Base-by-base conservation (phyloP, 257 asterid species). In the Jasminum sambac region DNA sequence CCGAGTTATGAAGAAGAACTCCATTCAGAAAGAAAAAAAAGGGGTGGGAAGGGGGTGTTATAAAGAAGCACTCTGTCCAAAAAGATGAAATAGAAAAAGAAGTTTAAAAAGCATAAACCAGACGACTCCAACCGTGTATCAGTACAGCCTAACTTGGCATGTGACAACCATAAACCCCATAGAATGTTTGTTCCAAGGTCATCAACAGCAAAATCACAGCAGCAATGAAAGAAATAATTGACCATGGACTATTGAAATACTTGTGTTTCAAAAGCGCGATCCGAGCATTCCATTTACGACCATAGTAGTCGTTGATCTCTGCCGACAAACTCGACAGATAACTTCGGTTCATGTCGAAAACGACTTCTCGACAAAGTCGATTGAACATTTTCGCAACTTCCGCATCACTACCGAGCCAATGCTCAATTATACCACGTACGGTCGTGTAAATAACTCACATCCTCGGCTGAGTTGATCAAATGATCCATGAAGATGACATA, bases 231-330 rank as follows among this genome's bases (percentile, higher is more conserved):
- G 98, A 90, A 67, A 92, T 79, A 24, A 86, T 81, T 9, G 96
- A 79, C 97, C 97, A 90, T 0, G 98, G 98, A 76, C 77, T 89
- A 40, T 84, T 86, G 79, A 93, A 93, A 69, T 93, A 93, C 62
- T 64, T 82, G 66, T 89, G 90, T 67, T 63, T 70, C 71, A 93
- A 75, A 14, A 83, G 81, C 19, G 97, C 98, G 64, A 90, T 83
- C 98, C 98, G 90, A 4, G 90, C 88, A 71, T 90, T 90, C 98
- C 96, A 93, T 79, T 81, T 79, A 36, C 86, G 88, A 10, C 86
- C 89, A 57, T 83, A 90, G 72, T 89, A 93, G 67, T 77, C 63
- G 67, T 90, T 93, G 76, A 93, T 92, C 60, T 85, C 79, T 74
- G 78, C 88, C 0, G 97, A 93, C 77, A 93, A 11, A 41, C 76